phyloP scores from a whole-genome alignment of 1,139 yeast species.

The Lodderomyces margitis region DNA sequence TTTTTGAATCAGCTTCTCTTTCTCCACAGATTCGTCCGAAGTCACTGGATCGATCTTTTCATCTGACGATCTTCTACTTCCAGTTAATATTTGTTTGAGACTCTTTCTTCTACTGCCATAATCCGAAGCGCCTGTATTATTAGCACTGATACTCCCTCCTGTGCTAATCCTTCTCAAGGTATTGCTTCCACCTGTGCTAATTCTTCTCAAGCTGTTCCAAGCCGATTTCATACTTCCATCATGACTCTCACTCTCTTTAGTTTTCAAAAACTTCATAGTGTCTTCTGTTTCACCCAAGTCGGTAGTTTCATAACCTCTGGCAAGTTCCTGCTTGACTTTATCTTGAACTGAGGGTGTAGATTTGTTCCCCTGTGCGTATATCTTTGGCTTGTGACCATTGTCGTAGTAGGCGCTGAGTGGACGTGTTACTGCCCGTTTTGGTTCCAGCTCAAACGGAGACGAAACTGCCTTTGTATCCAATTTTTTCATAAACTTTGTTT shows the following conservation, averaged over 20 bases:
- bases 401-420: constrained; percentile 16
- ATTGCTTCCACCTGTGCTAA: constrained; percentile 42
- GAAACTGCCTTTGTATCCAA: constrained; percentile 2
- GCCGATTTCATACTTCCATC: constrained; percentile 6
- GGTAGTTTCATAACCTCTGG: constrained; percentile 21
- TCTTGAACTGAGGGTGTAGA: constrained; percentile 34
- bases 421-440: constrained; percentile 11
- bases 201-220: constrained; percentile 5
- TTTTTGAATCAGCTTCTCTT: constrained; percentile 52
- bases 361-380: constrained; percentile 16
- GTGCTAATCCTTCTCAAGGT: constrained; percentile 39
- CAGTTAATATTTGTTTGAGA: constrained; percentile 42
- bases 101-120: constrained; percentile 31
- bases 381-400: constrained; percentile 9
- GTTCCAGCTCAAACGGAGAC: constrained; percentile 11
- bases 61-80: constrained; percentile 23
- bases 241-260: constrained; percentile 28
- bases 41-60: constrained; percentile 3
- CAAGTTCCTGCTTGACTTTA: constrained; percentile 35
- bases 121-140: constrained; percentile 23
- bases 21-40: constrained; percentile 5
- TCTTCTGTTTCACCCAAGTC: constrained; percentile 16
- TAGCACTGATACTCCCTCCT: constrained; percentile 28
- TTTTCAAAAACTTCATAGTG: constrained; percentile 57
- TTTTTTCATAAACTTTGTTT: constrained; percentile 21